Base-by-base conservation (phyloP, 805 yeast genomes). In the Wickerhamomyces queroliae region DNA sequence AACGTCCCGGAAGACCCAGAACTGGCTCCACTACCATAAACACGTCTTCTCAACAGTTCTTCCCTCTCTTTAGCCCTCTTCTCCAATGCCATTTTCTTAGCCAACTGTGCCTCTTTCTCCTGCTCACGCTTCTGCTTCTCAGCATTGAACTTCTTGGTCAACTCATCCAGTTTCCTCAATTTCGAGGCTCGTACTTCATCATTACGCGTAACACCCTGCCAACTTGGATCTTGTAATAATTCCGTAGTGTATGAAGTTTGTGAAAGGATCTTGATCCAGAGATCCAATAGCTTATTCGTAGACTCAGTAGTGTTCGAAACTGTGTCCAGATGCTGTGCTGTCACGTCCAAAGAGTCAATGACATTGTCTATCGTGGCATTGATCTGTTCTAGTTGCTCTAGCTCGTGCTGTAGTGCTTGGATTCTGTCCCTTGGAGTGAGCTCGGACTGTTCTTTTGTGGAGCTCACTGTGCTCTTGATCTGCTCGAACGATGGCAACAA, bases 191-290 rank as follows among this genome's bases (percentile, higher is more conserved):
- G 49, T 20, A 46, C 52, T 22, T 46, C 50, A 18, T 53, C 58
- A 25, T 40, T 47, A 29, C 46, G 55, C 3, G 54, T 39, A 2
- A 45, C 25, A 1, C 72, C 72, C 36, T 62, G 57, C 68, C 76
- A 64, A 36, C 62, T 62, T 21, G 50, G 47, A 39, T 71, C 70
- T 38, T 64, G 63, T 45, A 78, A 61, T 16, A 76, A 54, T 9
- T 70, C 67, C 21, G 67, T 63, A 4, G 80, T 72, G 49, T 76
- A 74, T 26, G 72, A 71, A 18, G 83, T 74, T 49, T 80, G 84
- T 13, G 83, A 77, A 17, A 80, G 66, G 36, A 80, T 78, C 45
- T 71, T 66, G 38, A 75, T 69, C 84, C 84, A 80, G 18, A 76
- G 67, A 41, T 74, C 80, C 19, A 80, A 56, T 20, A 80, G 59